Percentiles rank a stretch among this genome's conserved stretches.
phyloP scores from a whole-genome alignment of 2,329 filamentous ascomycete species.

The Ophiostoma tasmaniense region DNA sequence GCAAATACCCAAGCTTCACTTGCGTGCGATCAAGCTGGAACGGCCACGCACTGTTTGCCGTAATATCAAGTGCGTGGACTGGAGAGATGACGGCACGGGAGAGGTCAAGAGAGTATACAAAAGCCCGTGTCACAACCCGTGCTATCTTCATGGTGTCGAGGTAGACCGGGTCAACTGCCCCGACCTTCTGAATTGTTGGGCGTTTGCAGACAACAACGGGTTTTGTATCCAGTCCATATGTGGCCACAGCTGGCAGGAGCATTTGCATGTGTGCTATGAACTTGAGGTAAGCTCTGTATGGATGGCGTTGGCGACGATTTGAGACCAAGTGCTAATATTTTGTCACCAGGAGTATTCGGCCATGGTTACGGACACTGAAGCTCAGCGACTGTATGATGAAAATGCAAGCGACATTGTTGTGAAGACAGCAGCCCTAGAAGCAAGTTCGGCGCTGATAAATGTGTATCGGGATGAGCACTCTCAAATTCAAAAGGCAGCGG shows the following conservation, averaged over 20 bases:
- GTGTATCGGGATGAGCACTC: slow-evolving; percentile 16
- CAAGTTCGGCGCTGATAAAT: background rate
- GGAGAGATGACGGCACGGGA: background rate
- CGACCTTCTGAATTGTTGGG: background rate
- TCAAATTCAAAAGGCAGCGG: slow-evolving; percentile 29
- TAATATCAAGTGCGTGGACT: background rate
- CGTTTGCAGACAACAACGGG: background rate
- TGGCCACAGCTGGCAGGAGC: background rate
- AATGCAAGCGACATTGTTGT: background rate
- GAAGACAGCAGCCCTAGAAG: background rate
- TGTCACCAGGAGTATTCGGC: background rate
- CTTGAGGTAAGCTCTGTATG: background rate
- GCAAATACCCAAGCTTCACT: background rate
- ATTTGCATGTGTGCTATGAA: background rate
- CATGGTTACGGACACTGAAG: background rate
- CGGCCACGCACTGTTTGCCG: background rate
- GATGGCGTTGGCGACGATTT: background rate
- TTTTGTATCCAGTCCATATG: background rate
- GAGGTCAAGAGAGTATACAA: background rate
- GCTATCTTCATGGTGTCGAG: background rate
- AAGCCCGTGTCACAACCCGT: background rate
- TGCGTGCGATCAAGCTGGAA: background rate
- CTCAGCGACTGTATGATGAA: background rate
- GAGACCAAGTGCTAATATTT: background rate
- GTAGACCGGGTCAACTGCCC: background rate